Percentiles rank a stretch among this genome's conserved stretches.
Evolutionary conservation across 116 monocot genomes (phyloP).

Genomic region (Zostera marina): DNA sequence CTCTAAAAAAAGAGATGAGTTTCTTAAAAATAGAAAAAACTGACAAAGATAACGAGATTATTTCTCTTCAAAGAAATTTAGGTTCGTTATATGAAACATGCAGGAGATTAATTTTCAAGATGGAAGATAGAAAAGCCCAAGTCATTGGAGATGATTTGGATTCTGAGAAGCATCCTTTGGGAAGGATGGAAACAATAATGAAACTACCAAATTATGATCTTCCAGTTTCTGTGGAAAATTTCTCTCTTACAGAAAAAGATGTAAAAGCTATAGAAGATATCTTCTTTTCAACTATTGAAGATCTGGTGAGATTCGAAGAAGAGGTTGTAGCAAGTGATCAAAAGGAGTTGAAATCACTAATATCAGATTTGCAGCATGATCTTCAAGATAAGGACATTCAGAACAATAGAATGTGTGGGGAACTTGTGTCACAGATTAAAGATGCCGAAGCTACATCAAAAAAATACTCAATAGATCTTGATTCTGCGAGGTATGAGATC

Average conservation of each 20-base stretch:
- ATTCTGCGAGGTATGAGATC: constrained; percentile 35
- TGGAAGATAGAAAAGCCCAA: constrained; percentile 27
- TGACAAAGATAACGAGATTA: constrained; percentile 46
- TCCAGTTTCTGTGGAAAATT: constrained; percentile 8
- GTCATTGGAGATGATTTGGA: constrained; percentile 9
- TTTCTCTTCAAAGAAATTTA: constrained; percentile 23
- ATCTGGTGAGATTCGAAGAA: constrained; percentile 8
- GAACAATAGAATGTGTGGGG: constrained; percentile 35
- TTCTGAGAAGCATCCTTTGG: constrained; percentile 5
- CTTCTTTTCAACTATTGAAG: constrained; percentile 32
- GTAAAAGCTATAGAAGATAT: constrained; percentile 30
- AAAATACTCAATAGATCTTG: constrained; percentile 36
- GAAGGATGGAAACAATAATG: constrained; percentile 1
- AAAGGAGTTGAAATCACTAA: constrained; percentile 32
- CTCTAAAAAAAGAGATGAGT: constrained; percentile 23
- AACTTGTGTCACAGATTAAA: constrained; percentile 72
- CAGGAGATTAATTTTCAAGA: constrained; percentile 36
- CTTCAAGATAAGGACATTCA: constrained; percentile 67
- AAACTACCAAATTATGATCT: constrained; percentile 12
- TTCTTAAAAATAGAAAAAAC: constrained; percentile 22
- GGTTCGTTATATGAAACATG: constrained; percentile 61
- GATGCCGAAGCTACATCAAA: constrained; percentile 51
- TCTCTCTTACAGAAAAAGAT: constrained; percentile 18
- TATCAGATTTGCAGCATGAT: constrained; percentile 55
- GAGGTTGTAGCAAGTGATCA: constrained; percentile 20